phyloP scores from a whole-genome alignment of 1,284 basidiomycete genomes.

The Cronartium quercuum region DNA sequence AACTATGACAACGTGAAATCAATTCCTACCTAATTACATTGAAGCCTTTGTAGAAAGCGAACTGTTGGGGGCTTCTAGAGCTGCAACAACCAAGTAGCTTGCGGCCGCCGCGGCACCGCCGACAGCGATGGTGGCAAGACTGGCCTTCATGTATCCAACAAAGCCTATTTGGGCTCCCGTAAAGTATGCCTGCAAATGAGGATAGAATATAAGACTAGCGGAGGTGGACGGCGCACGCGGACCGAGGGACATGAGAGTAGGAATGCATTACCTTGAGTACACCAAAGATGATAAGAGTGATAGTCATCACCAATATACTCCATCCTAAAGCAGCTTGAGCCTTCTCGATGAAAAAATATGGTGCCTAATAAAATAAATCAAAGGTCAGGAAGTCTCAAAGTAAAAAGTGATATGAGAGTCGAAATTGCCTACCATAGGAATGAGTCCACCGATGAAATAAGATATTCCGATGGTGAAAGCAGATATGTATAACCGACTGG shows the following conservation, averaged over 20 bases:
- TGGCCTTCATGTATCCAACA: slow-evolving; percentile 18
- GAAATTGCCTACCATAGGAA: slow-evolving; percentile 49
- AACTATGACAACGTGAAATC: not conserved
- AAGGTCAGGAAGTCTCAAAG: not conserved
- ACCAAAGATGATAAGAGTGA: slow-evolving; percentile 28
- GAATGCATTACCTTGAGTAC: slow-evolving; percentile 18
- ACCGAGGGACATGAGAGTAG: not conserved
- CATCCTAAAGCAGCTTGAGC: slow-evolving; percentile 50
- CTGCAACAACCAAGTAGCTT: slow-evolving; percentile 28
- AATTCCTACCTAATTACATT: not conserved
- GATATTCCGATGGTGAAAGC: slow-evolving; percentile 87
- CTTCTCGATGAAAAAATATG: slow-evolving; percentile 74
- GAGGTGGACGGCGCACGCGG: not conserved
- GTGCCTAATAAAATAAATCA: slow-evolving; percentile 55
- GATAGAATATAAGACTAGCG: not conserved
- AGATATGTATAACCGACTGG: slow-evolving; percentile 65
- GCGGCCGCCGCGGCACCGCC: slow-evolving; percentile 34
- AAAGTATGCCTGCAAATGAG: slow-evolving; percentile 16
- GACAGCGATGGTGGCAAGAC: slow-evolving; percentile 22
- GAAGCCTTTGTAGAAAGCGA: too few species aligned
- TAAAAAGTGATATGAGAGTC: not conserved
- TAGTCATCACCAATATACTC: slow-evolving; percentile 27
- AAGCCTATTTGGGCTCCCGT: slow-evolving; percentile 27
- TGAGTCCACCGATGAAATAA: slow-evolving; percentile 75
- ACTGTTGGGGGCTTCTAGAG: slow-evolving; percentile 3